These are phyloP conservation scores for Diaporthe citrichinensis DNA, from an alignment of 2,329 filamentous ascomycete genomes.

Conservation along the genomic window DNA sequence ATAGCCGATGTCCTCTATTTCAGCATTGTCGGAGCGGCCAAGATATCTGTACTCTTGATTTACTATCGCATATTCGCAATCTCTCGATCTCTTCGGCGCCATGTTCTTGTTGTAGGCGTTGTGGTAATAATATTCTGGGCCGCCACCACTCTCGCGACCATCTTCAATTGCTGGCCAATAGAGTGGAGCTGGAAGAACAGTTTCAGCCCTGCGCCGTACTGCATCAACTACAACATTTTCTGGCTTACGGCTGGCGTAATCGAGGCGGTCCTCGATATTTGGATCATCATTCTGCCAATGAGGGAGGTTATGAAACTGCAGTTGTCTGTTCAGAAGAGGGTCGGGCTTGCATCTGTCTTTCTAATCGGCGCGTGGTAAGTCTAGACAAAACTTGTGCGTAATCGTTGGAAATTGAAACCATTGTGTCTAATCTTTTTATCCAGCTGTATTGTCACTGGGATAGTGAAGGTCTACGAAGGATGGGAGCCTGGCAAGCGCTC, in stretches of 20 bases:
- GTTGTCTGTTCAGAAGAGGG: conserved; percentile 19
- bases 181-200: conserved; percentile 43
- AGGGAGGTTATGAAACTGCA: conserved; percentile 27
- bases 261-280: conserved; percentile 29
- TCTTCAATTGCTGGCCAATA: conserved; percentile 46
- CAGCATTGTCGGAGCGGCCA: conserved; percentile 47
- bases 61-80: conserved; percentile 50
- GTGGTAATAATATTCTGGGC: conserved; percentile 46
- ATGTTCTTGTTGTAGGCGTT: conserved; percentile 41
- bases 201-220: conserved; percentile 44
- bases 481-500: conserved; percentile 6
- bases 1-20: conserved; percentile 50
- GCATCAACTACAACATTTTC: conserved; percentile 47
- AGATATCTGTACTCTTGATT: conserved; percentile 51
- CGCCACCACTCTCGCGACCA: conserved; percentile 43
- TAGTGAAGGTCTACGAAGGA: conserved; percentile 26
- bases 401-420: neutral
- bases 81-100: conserved; percentile 45
- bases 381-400: neutral
- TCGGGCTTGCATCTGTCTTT: conserved; percentile 22
- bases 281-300: conserved; percentile 28
- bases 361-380: conserved; percentile 22
- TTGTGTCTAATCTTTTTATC: neutral
- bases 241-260: conserved; percentile 39
- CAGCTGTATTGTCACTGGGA: conserved; percentile 30